Conservation (phyloP, 2,329 filamentous ascomycete genomes). For the Diaporthe capsici region DNA sequence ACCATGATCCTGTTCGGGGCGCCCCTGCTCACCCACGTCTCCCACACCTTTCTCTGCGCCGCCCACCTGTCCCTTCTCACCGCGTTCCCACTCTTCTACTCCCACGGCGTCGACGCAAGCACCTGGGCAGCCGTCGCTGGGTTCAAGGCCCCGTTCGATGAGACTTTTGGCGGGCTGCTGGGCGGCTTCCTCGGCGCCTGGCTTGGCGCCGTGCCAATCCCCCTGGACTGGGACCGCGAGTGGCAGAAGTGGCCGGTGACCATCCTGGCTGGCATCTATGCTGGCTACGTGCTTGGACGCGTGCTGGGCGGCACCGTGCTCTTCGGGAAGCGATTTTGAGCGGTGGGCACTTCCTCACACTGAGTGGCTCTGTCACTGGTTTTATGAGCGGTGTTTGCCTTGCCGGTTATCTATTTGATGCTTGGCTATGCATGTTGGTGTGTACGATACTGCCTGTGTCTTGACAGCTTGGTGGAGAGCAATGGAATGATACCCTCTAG, state of each 20-base stretch:
- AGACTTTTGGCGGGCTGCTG: constrained; percentile 85
- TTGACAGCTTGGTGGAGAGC: too few species aligned
- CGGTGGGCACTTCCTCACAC: too few species aligned
- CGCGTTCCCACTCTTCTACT: constrained; percentile 86
- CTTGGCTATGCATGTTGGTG: too few species aligned
- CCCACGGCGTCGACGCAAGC: constrained; percentile 80
- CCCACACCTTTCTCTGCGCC: constrained; percentile 84
- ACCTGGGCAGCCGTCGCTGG: constrained; percentile 81
- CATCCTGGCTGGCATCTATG: constrained; percentile 85
- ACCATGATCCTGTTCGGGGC: constrained; percentile 91
- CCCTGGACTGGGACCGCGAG: constrained; percentile 97
- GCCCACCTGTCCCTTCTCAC: constrained; percentile 86
- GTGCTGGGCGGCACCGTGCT: constrained; percentile 67
- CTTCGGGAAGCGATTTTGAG: constrained; percentile 60
- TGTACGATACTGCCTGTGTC: too few species aligned
- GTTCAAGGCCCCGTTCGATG: constrained; percentile 80
- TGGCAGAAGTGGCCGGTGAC: constrained; percentile 99
- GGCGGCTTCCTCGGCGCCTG: constrained; percentile 87
- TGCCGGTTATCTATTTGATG: neutral
- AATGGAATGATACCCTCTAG: too few species aligned
- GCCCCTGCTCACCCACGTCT: constrained; percentile 84
- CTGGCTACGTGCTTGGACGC: constrained; percentile 82
- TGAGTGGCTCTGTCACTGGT: neutral
- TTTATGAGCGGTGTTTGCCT: neutral
- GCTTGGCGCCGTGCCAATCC: constrained; percentile 95